A percentile compares a stretch with the other conserved stretches of the same genome.
Evolutionary conservation across 78 protist species (phyloP).

Genomic region (Polysphondylium violaceum): DNA sequence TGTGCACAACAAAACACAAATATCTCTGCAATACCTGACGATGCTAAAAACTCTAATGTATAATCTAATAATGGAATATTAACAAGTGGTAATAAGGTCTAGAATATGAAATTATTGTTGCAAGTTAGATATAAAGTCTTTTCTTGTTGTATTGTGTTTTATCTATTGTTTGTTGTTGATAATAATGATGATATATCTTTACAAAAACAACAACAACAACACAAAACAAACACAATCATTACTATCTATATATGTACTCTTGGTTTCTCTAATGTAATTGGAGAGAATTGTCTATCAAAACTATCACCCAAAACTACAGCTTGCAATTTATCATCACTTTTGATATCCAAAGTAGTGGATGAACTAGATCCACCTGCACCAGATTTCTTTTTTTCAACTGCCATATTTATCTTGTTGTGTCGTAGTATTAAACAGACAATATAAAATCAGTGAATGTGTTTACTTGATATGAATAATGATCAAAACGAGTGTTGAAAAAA

Average conservation of each 20-base stretch:
- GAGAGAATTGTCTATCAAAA: slow-evolving; percentile 71
- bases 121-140: neutral
- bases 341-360: neutral
- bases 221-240: too few species aligned
- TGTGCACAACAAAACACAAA: slow-evolving; percentile 84
- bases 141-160: neutral
- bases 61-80: slow-evolving; percentile 92
- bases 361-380: neutral
- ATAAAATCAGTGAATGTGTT: too few species aligned
- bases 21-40: slow-evolving; percentile 85
- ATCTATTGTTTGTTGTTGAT: neutral
- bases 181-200: neutral
- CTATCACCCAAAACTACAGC: slow-evolving; percentile 82
- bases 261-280: slow-evolving; percentile 78
- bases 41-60: slow-evolving; percentile 91
- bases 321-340: slow-evolving; percentile 69
- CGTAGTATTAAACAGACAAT: too few species aligned
- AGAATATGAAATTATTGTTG: neutral
- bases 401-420: too few species aligned
- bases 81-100: slow-evolving; percentile 87
- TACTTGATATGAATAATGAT: too few species aligned
- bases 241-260: slow-evolving; percentile 42
- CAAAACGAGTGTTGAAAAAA: too few species aligned
- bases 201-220: too few species aligned
- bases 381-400: neutral